These are phyloP conservation scores for Juglanconis oblonga DNA, from an alignment of 2,329 filamentous ascomycete genomes.

Conservation along the genomic window DNA sequence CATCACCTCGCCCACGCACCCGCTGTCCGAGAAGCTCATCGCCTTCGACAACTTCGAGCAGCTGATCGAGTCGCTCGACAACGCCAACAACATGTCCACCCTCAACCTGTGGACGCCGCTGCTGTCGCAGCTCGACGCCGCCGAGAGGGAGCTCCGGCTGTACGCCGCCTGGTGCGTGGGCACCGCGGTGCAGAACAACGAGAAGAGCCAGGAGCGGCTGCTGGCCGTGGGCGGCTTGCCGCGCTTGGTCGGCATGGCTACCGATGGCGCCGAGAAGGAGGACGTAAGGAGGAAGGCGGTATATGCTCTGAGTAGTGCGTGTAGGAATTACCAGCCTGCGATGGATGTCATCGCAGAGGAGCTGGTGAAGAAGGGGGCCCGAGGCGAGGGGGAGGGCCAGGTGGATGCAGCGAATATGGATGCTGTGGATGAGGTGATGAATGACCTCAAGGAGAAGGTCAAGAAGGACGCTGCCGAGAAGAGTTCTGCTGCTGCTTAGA, in stretches of 20 bases:
- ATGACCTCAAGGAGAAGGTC: conserved; percentile 57
- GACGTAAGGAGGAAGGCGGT: conserved; percentile 81
- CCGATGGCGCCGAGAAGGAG: conserved; percentile 55
- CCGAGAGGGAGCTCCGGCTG: conserved; percentile 69
- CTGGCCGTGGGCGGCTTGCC: conserved; percentile 65
- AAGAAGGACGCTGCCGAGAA: conserved; percentile 26
- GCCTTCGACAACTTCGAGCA: conserved; percentile 97
- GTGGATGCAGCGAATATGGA: conserved; percentile 89
- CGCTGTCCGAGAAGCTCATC: conserved; percentile 71
- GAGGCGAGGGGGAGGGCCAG: conserved; percentile 41
- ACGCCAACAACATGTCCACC: conserved; percentile 87
- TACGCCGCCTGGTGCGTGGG: conserved; percentile 95
- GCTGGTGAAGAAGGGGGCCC: conserved; percentile 53
- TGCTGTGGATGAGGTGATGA: conserved; percentile 72
- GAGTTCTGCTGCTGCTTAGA: conserved; percentile 9
- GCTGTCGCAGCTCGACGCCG: conserved; percentile 63
- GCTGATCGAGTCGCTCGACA: conserved; percentile 88
- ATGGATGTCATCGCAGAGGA: conserved; percentile 66
- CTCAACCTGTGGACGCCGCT: conserved; percentile 81
- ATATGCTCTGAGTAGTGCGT: conserved; percentile 80
- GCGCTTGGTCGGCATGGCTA: conserved; percentile 63
- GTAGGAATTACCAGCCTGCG: conserved; percentile 86
- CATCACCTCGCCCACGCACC: conserved; percentile 63
- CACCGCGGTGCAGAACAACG: conserved; percentile 96
- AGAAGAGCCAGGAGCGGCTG: conserved; percentile 73